Base-by-base conservation (phyloP, 2,329 filamentous ascomycete genomes). In the Periglandula ipomoeae region DNA sequence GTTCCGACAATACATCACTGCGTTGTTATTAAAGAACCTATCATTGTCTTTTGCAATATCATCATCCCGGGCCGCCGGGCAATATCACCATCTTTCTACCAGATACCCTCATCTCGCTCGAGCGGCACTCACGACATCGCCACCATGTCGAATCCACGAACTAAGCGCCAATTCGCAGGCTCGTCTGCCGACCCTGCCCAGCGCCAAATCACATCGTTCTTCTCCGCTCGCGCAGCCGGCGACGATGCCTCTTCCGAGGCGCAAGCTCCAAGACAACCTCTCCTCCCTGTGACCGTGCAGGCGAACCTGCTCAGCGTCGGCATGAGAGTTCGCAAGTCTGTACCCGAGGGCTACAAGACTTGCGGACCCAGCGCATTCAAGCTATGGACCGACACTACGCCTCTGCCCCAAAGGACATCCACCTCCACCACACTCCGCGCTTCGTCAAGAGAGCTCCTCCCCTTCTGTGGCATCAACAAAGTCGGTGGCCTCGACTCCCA, bases 331-430 rank as follows among this genome's bases (percentile, higher is more conserved):
- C 85, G 91, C 62, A 97, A 97, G 70, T 87, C 87, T 10, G 86
- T 97, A 7, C 85, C 89, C 1, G 90, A 96, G 64, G 91, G 91
- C 51, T 96, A 96, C 76, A 94, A 95, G 71, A 95, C 87, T 2
- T 65, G 63, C 54, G 58, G 62, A 46, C 69, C 73, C 52, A 71
- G 69, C 55, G 65, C 61, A 44, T 81, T 79, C 60, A 69, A 73
- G 42, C 66, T 81, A 20, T 81, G 76, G 66, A 68, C 66, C 13
- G 66, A 69, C 50, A 61, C 57, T 50, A 58, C 61, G 17, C 17
- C 27, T 9, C 22, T 37, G n/a, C 27, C 43, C 3, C 35, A 35
- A 41, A 32, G 34, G n/a, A 27, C 34, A 27, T 34, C 43, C 2
- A 20, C 46, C 34, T 56, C 15, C 48, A 26, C 52, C 8, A 50